phyloP scores from a whole-genome alignment of 2,329 filamentous ascomycete genomes.

The Fusarium hainanense region DNA sequence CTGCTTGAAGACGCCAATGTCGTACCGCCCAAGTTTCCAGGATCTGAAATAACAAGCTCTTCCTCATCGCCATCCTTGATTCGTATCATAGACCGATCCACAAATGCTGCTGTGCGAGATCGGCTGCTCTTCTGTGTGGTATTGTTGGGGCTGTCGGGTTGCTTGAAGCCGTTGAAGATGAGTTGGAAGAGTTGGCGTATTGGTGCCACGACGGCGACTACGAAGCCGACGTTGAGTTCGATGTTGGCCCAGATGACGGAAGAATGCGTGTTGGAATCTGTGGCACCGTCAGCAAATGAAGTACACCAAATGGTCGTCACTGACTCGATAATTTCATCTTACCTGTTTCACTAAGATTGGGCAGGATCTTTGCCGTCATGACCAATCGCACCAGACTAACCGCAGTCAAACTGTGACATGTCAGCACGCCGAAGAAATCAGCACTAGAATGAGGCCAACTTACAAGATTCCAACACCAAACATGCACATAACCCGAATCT shows the following conservation, averaged over 20 bases:
- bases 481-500: conserved; percentile 2
- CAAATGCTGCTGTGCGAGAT: not conserved
- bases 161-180: not conserved
- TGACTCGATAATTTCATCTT: not conserved
- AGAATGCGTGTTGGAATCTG: not conserved
- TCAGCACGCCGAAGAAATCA: not conserved
- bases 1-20: not conserved
- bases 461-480: conserved; percentile 17
- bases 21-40: not conserved
- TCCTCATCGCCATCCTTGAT: conserved; percentile 2
- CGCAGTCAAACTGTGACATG: not conserved
- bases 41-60: not conserved
- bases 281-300: not conserved
- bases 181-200: not conserved
- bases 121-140: not conserved
- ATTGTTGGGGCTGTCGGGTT: not conserved
- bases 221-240: conserved; percentile 7
- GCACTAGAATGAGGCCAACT: not conserved
- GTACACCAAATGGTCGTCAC: accelerated
- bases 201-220: conserved; percentile 5
- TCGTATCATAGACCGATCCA: not conserved
- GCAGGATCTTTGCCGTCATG: not conserved
- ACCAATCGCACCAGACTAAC: not conserved
- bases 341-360: not conserved
- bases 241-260: not conserved